Percentiles rank a stretch among this genome's conserved stretches.
phyloP scores from a whole-genome alignment of 164 flowering plant species.

The Annona cherimola region DNA sequence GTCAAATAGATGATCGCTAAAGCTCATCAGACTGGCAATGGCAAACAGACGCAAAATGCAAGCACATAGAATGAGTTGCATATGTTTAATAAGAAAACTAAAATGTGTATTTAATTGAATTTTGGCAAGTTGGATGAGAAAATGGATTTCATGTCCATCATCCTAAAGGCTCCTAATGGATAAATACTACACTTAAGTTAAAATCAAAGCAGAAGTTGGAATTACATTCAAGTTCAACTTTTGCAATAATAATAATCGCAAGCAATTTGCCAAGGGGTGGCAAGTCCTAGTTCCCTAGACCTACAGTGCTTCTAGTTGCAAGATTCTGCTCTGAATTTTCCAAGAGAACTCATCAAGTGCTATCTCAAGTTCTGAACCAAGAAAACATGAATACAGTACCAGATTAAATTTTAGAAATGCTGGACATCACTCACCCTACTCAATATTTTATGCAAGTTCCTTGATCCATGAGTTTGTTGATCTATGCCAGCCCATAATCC shows the following conservation, averaged over 20 bases:
- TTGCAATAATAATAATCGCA: no score
- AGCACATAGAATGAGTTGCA: no score
- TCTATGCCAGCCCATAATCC: not conserved
- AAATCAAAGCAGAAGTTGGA: no score
- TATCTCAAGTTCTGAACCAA: not conserved
- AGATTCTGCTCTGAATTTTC: not conserved
- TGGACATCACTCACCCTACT: not conserved
- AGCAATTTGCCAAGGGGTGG: not conserved
- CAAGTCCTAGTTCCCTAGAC: not conserved
- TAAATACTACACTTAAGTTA: no score
- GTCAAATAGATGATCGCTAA: not conserved
- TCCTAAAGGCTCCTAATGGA: no score
- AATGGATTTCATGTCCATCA: no score
- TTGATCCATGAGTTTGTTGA: not conserved
- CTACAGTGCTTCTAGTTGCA: not conserved
- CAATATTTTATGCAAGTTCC: not conserved
- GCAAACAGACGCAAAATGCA: no score
- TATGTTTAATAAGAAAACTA: no score
- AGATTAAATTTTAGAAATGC: not conserved
- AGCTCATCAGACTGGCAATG: no score
- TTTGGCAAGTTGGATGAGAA: no score
- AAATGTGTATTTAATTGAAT: no score
- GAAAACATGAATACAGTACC: not conserved
- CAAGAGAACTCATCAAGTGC: not conserved
- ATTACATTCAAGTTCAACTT: no score